Evolutionary conservation across 139 green algal species (phyloP).

Genomic region (Chlamydomonas applanata): DNA sequence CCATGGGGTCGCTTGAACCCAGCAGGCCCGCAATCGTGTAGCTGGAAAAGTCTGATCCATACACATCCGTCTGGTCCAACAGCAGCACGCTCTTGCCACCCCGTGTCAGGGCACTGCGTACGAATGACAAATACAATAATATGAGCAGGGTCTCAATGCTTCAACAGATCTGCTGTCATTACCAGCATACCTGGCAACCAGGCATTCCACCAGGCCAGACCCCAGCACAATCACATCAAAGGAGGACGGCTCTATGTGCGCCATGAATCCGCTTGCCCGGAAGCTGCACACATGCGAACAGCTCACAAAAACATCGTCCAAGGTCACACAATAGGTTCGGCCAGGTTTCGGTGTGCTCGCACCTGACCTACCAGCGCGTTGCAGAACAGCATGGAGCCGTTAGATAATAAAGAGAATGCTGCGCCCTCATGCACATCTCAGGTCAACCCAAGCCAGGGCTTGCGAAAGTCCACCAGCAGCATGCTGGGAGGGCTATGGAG

Average conservation of each 20-base stretch:
- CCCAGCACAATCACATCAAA: slow-evolving; percentile 64
- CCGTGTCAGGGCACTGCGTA: slow-evolving; percentile 47
- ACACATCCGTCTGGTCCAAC: slow-evolving; percentile 69
- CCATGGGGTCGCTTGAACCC: background rate
- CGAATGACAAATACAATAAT: background rate
- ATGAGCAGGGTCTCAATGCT: background rate
- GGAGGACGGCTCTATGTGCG: slow-evolving; percentile 40
- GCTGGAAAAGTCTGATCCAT: slow-evolving; percentile 72
- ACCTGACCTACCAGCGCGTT: too few relatives aligned
- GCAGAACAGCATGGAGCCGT: too few relatives aligned
- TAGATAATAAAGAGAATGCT: too few relatives aligned
- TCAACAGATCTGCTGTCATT: background rate
- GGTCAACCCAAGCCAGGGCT: too few relatives aligned
- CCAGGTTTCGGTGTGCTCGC: too few relatives aligned
- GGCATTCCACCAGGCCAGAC: slow-evolving; percentile 58
- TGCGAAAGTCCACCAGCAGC: too few relatives aligned
- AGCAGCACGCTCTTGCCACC: slow-evolving; percentile 79
- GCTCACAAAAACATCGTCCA: too few relatives aligned
- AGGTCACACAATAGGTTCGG: too few relatives aligned
- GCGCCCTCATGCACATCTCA: too few relatives aligned
- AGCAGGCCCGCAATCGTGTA: slow-evolving; percentile 28
- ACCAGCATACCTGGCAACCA: slow-evolving; percentile 56
- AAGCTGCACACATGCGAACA: too few relatives aligned
- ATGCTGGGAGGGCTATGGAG: too few relatives aligned
- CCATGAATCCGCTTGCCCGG: too few relatives aligned